Percentiles rank a stretch among this genome's conserved stretches.
phyloP scores from a whole-genome alignment of 2,329 filamentous ascomycete species.

The Aureobasidium musti region DNA sequence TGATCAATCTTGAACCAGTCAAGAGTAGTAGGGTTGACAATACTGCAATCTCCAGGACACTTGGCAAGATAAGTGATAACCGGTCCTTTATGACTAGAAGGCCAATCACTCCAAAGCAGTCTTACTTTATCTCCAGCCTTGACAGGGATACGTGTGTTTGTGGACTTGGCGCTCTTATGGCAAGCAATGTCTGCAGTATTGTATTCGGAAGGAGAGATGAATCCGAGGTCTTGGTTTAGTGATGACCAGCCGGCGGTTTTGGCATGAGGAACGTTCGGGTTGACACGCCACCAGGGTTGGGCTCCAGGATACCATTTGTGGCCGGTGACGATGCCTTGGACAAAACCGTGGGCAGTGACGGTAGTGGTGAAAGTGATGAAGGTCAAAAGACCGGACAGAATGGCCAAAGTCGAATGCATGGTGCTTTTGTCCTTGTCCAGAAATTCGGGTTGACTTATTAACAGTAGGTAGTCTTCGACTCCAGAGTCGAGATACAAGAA shows the following conservation, averaged over 20 bases:
- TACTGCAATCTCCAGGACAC: conserved; percentile 58
- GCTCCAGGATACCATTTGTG: conserved; percentile 51
- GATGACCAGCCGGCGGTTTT: conserved; percentile 57
- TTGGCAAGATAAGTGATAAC: conserved; percentile 65
- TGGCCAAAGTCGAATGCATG: conserved; percentile 7
- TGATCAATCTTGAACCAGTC: conserved; percentile 66
- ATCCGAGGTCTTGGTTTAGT: conserved; percentile 43
- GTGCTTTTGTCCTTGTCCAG: background rate
- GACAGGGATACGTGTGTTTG: conserved; percentile 55
- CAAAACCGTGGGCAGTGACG: conserved; percentile 51
- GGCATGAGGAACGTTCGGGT: conserved; percentile 42
- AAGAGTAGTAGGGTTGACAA: conserved; percentile 55
- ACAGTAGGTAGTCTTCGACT: background rate
- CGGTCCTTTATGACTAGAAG: conserved; percentile 63
- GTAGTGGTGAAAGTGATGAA: conserved; percentile 40
- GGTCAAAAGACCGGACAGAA: conserved; percentile 13
- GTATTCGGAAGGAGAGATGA: conserved; percentile 38
- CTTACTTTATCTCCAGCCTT: conserved; percentile 60
- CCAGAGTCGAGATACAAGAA: conserved; percentile 3
- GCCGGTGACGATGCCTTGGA: conserved; percentile 51
- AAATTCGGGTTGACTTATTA: background rate
- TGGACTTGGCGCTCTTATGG: conserved; percentile 34
- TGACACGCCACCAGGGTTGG: conserved; percentile 43
- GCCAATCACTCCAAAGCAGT: conserved; percentile 66
- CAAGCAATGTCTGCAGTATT: conserved; percentile 35